A percentile compares a stretch with the other conserved stretches of the same genome.
phyloP scores from a whole-genome alignment of 1,284 basidiomycete genomes.

The Cryptococcus sp. region DNA sequence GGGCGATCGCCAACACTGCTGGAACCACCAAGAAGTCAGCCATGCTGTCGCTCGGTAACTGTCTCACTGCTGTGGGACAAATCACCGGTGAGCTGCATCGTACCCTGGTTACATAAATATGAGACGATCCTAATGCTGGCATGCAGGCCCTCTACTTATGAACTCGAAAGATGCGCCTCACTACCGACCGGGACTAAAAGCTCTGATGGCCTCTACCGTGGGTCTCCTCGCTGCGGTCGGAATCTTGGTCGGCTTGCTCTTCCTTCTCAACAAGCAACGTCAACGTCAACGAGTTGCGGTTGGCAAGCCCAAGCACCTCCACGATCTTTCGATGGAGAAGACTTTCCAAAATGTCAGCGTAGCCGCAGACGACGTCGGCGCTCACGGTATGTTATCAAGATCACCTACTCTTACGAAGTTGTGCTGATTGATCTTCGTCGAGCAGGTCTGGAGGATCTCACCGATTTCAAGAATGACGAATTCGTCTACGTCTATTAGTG shows the following conservation, averaged over 20 bases:
- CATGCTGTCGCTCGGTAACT: conserved; percentile 16
- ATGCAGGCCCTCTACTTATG: conserved; percentile 29
- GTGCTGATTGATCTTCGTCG: too few relatives aligned
- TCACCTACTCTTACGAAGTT: too few relatives aligned
- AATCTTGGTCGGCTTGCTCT: conserved; percentile 27
- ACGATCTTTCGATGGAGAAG: conserved; percentile 31
- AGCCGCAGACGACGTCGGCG: too few relatives aligned
- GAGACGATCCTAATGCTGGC: too few relatives aligned
- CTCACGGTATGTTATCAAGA: too few relatives aligned
- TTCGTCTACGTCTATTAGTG: conserved; percentile 19
- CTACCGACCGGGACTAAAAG: conserved; percentile 33
- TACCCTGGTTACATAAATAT: too few relatives aligned
- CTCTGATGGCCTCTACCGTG: conserved; percentile 26
- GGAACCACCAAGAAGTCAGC: conserved; percentile 33
- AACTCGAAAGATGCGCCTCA: conserved; percentile 33
- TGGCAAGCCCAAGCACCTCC: conserved; percentile 36
- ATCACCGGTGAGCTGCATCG: conserved; percentile 13
- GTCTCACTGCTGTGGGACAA: conserved; percentile 24
- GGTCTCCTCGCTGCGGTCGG: conserved; percentile 10
- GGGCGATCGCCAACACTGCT: conserved; percentile 25
- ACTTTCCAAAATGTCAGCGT: conserved; percentile 3
- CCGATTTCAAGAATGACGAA: conserved; percentile 43
- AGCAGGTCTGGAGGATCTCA: conserved; percentile 23
- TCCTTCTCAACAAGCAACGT: conserved; percentile 31
- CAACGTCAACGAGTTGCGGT: conserved; percentile 30